Evolutionary conservation across 108 stramenopile species (phyloP), one percentile per base, ranked within the genome.

Genomic region (Mayamaea pseudoterrestris): DNA sequence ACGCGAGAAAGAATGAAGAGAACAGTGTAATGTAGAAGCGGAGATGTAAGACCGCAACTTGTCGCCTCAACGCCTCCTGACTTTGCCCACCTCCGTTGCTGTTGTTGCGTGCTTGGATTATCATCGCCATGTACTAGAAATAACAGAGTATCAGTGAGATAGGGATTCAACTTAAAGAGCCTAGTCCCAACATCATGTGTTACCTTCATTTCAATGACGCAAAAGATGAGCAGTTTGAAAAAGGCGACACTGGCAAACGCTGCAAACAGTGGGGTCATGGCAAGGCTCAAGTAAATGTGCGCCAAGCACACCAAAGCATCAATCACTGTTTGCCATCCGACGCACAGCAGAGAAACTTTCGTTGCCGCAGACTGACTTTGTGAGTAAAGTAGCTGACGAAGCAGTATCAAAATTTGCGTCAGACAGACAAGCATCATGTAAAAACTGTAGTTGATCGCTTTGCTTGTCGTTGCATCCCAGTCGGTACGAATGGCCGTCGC

Each of bases 191-290:
- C n/a, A n/a, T n/a, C n/a, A n/a, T n/a, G n/a, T n/a, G n/a, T n/a
- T n/a, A n/a, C 92, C 47, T 93, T 93, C 79, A 95, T 90, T 53
- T 98, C 93, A 32, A 98, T 90, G 37, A 94, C 75, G 44, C 85
- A 90, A 53, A 95, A 95, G 24, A 90, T 90, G 21, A 98, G 57
- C 11, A 93, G 72, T 63, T 95, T 95, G 61, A 95, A 93, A 41
- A 98, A 93, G 0, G 92, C 90, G n/a, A 93, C 80, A 42, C 71
- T 75, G 18, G 79, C 83, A 63, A 94, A 90, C 17, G 94, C 81
- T 2, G 81, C 74, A 47, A 94, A 92, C 20, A 93, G 68, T 8
- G 78, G 69, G 47, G 83, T 82, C 59, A 93, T 73, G 2, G 86
- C 62, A 36, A 93, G 54, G 57, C 92, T 80, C 29, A 93, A 53